These are phyloP conservation scores for Tolypocladium guangdongense DNA, from an alignment of 2,329 filamentous ascomycete species.

Conservation along the genomic window DNA sequence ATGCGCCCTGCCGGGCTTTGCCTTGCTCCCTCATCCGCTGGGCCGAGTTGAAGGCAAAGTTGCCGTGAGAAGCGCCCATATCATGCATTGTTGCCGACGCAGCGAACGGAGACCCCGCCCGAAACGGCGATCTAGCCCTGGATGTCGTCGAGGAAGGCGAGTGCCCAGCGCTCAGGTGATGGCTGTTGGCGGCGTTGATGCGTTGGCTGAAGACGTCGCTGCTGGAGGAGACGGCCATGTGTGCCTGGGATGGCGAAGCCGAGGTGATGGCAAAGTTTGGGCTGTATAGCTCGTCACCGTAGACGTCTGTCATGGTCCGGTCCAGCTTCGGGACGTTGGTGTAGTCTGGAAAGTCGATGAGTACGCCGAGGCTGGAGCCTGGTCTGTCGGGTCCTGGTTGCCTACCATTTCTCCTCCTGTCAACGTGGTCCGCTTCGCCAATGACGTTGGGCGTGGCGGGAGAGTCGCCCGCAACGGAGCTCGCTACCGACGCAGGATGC, in stretches of 20 bases:
- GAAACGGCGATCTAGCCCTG: conserved; percentile 72
- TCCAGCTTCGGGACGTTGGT: conserved; percentile 63
- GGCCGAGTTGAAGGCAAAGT: conserved; percentile 36
- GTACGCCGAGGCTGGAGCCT: conserved; percentile 18
- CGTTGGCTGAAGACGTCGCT: conserved; percentile 62
- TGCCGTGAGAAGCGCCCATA: conserved; percentile 16
- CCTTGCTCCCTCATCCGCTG: conserved; percentile 49
- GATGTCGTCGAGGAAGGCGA: conserved; percentile 36
- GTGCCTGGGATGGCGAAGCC: conserved; percentile 37
- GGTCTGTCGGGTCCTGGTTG: background rate
- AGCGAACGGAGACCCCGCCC: conserved; percentile 51
- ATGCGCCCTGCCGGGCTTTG: conserved; percentile 49
- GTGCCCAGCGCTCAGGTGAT: conserved; percentile 51
- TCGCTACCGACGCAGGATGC: conserved; percentile 46
- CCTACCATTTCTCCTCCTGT: conserved; percentile 46
- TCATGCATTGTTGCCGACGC: conserved; percentile 37
- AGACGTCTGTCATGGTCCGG: conserved; percentile 76
- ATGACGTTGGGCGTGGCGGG: conserved; percentile 41
- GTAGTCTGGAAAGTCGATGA: conserved; percentile 34
- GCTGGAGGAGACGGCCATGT: conserved; percentile 33
- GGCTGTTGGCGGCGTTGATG: conserved; percentile 67
- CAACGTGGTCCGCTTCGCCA: conserved; percentile 37
- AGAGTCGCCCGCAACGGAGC: conserved; percentile 46
- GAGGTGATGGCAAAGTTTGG: conserved; percentile 52
- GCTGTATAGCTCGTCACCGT: conserved; percentile 75